These are phyloP conservation scores for Larix sibirica DNA, from an alignment of 83 land plant genomes.

Conservation along the genomic window DNA sequence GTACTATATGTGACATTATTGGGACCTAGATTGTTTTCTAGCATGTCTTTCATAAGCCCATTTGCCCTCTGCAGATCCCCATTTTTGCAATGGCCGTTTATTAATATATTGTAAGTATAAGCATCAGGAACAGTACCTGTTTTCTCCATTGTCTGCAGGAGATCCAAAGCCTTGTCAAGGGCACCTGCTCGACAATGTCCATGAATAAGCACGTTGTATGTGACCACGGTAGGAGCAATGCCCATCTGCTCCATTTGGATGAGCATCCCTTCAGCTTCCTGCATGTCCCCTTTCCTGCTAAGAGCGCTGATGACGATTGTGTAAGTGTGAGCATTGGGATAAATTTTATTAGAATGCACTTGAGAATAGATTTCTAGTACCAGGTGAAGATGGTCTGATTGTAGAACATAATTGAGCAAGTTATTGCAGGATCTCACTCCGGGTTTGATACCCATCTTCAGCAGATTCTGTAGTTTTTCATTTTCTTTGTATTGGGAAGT, in stretches of 20 bases:
- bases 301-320: conserved; percentile 33
- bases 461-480: conserved; percentile 17
- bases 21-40: conserved; percentile 21
- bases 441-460: conserved; percentile 37
- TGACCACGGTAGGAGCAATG: conserved; percentile 1
- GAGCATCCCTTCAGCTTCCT: conserved; percentile 29
- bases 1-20: conserved; percentile 51
- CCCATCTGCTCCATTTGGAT: conserved; percentile 16
- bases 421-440: conserved; percentile 27
- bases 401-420: conserved; percentile 29
- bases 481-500: too few relatives aligned
- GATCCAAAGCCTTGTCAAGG: conserved; percentile 44
- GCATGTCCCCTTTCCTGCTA: conserved; percentile 21
- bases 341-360: conserved; percentile 26
- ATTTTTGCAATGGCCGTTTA: conserved; percentile 20
- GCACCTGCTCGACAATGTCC: conserved; percentile 24
- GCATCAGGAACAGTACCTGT: conserved; percentile 35
- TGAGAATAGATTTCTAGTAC: conserved; percentile 38
- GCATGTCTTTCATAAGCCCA: conserved; percentile 39
- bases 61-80: conserved; percentile 32
- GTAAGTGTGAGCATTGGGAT: conserved; percentile 16
- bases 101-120: conserved; percentile 28
- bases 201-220: conserved; percentile 34
- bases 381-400: conserved; percentile 13
- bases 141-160: conserved; percentile 35